These are phyloP conservation scores for Plasmodium inui DNA, from an alignment of 169 alveolate genomes.

Conservation along the genomic window DNA sequence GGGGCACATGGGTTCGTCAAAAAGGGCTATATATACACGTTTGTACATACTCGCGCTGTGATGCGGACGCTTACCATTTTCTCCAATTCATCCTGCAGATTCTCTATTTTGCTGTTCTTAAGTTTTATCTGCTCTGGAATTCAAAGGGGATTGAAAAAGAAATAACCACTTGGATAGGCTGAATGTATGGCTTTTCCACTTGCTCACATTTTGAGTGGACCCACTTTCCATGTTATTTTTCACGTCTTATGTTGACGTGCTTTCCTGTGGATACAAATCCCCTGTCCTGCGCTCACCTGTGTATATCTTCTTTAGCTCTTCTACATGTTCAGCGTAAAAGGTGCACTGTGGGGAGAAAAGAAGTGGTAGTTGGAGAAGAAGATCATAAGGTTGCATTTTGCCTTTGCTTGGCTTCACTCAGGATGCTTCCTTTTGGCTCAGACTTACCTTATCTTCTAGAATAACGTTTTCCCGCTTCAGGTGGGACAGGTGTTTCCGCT, in stretches of 20 bases:
- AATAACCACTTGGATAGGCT: not conserved
- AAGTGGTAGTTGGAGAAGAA: not conserved
- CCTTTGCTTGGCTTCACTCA: not conserved
- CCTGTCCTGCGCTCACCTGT: slow-evolving; percentile 18
- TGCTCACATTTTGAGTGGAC: not conserved
- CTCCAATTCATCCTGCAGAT: slow-evolving; percentile 43
- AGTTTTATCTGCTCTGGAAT: slow-evolving; percentile 37
- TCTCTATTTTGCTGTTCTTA: slow-evolving; percentile 29
- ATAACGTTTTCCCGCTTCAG: slow-evolving; percentile 31
- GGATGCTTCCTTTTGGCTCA: not conserved
- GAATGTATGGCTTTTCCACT: not conserved
- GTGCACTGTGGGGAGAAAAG: slow-evolving; percentile 19
- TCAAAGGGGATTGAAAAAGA: not conserved
- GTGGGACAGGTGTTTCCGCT: slow-evolving; percentile 23
- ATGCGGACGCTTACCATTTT: slow-evolving; percentile 2
- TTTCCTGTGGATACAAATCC: not conserved
- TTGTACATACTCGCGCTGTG: not conserved
- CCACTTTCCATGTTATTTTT: not conserved
- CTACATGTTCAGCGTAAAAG: slow-evolving; percentile 71
- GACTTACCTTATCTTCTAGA: slow-evolving; percentile 51
- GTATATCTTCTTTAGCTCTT: slow-evolving; percentile 48
- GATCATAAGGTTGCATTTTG: not conserved
- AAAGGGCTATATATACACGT: not conserved
- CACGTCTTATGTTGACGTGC: not conserved
- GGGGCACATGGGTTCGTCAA: not conserved